Conservation (phyloP, 805 yeast species). For the Sugiyamaella mastotermitis region DNA sequence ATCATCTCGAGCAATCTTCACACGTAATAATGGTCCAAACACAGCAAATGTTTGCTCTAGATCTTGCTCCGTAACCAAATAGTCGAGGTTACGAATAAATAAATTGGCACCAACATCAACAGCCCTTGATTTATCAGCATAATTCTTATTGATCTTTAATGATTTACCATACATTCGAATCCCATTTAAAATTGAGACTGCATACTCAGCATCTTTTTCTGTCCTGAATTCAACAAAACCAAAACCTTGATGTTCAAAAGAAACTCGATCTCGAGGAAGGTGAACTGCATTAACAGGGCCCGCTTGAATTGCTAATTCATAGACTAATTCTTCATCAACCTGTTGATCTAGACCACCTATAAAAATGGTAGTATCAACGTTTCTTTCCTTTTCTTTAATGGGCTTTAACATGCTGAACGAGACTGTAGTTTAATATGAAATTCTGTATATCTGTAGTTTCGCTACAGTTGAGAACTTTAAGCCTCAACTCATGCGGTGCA, state of each 20-base stretch:
- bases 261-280: constrained; percentile 73
- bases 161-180: constrained; percentile 54
- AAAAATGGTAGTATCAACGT: constrained; percentile 61
- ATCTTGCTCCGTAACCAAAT: constrained; percentile 54
- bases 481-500: too few relatives aligned
- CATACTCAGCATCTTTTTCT: constrained; percentile 64
- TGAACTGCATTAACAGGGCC: constrained; percentile 68
- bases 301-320: constrained; percentile 79
- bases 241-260: constrained; percentile 71
- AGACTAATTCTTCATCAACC: constrained; percentile 64
- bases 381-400: constrained; percentile 40
- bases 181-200: constrained; percentile 53
- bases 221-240: constrained; percentile 75
- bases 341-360: constrained; percentile 77
- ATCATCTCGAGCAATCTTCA: constrained; percentile 46
- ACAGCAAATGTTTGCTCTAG: constrained; percentile 53
- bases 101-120: constrained; percentile 58
- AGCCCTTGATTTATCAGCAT: constrained; percentile 20
- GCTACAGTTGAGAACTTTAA: too few relatives aligned
- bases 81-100: constrained; percentile 64
- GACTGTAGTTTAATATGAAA: too few relatives aligned
- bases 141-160: constrained; percentile 48
- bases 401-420: too few relatives aligned
- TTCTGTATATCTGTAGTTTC: too few relatives aligned
- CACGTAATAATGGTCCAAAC: constrained; percentile 59